phyloP scores from a whole-genome alignment of 2,329 filamentous ascomycete species.

The Emericellopsis atlantica region DNA sequence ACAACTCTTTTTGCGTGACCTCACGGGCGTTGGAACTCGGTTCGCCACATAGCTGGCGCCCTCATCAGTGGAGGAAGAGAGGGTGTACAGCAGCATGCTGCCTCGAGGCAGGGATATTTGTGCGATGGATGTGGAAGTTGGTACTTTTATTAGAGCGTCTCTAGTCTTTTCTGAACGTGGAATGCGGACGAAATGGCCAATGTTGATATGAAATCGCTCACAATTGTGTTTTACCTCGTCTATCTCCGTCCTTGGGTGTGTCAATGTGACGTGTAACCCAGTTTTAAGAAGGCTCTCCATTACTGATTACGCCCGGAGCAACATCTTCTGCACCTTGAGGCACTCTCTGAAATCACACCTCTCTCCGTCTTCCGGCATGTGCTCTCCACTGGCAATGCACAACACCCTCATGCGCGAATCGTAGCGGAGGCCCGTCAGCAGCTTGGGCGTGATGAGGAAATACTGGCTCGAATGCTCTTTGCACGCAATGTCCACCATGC shows the following conservation, averaged over 20 bases:
- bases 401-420: constrained; percentile 85
- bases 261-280: too few relatives aligned
- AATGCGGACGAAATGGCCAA: constrained; percentile 3
- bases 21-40: neutral
- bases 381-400: constrained; percentile 83
- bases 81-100: neutral
- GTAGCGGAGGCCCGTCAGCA: constrained; percentile 75
- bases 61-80: neutral
- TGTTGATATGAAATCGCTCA: constrained; percentile 2
- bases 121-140: neutral
- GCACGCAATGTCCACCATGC: constrained; percentile 97
- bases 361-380: constrained; percentile 42
- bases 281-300: too few relatives aligned
- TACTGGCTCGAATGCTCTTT: constrained; percentile 71
- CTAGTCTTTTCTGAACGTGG: constrained; percentile 1
- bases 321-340: constrained; percentile 26
- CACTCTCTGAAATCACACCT: constrained; percentile 36
- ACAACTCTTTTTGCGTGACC: neutral
- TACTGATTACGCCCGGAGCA: constrained; percentile 10
- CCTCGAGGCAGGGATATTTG: neutral
- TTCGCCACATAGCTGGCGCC: neutral
- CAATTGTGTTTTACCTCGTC: neutral
- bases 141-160: neutral
- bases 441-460: constrained; percentile 95
- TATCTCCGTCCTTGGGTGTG: neutral